Percentiles rank a stretch among this genome's conserved stretches.
Evolutionary conservation across 139 green algal genomes (phyloP).

Genomic region (Closterium sp.): DNA sequence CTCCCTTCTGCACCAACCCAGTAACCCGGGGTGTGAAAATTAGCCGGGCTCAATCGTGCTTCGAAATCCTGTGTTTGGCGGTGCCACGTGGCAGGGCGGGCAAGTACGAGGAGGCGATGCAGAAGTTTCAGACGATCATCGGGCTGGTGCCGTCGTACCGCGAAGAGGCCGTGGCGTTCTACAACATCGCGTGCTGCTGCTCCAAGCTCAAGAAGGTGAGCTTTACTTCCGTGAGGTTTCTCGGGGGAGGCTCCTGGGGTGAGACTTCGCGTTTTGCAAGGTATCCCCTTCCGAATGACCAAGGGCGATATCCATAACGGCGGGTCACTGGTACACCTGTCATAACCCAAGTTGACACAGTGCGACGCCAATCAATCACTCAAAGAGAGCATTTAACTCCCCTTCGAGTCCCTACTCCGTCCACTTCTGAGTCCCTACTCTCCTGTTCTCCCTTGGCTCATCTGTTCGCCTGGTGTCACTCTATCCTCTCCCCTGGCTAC

Average conservation of each 20-base stretch:
- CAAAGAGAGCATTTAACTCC: too few relatives aligned
- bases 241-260: background rate
- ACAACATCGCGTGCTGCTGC: constrained; percentile 99
- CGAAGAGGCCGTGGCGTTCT: constrained; percentile 90
- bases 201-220: constrained; percentile 56
- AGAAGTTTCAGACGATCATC: constrained; percentile 96
- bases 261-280: too few relatives aligned
- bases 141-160: constrained; percentile 84
- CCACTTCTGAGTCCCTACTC: too few relatives aligned
- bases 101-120: constrained; percentile 70
- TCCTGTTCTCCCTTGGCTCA: background rate
- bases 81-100: constrained; percentile 24
- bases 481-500: background rate
- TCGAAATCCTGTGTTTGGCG: too few relatives aligned
- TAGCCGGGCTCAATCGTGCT: too few relatives aligned
- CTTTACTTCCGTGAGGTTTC: background rate
- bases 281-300: too few relatives aligned
- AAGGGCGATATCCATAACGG: too few relatives aligned
- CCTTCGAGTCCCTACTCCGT: too few relatives aligned
- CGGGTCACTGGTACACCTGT: background rate
- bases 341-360: too few relatives aligned
- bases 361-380: too few relatives aligned
- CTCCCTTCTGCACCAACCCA: too few relatives aligned
- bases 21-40: too few relatives aligned
- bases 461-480: background rate